A percentile compares a stretch with the other conserved stretches of the same genome.
Conservation (phyloP, 768 basidiomycete species). For the Udeniomyces megalosporus region DNA sequence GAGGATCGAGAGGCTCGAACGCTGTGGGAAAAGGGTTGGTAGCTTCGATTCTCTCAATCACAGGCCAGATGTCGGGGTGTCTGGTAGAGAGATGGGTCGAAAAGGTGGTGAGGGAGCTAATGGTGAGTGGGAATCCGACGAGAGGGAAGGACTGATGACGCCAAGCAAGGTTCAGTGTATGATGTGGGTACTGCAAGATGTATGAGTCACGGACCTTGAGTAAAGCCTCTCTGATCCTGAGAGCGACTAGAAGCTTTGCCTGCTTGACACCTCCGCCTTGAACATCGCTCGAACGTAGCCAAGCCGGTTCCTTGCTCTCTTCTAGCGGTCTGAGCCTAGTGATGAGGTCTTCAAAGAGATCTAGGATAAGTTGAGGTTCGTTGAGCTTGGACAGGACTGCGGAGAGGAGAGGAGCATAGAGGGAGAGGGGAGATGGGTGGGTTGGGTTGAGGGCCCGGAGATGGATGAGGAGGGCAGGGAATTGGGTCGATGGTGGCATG, state of each 20-base stretch:
- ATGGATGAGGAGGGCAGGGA: not conserved
- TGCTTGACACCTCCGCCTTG: not conserved
- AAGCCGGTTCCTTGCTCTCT: not conserved
- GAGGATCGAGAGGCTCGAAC: slow-evolving; percentile 1
- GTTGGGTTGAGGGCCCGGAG: not conserved
- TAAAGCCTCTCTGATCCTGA: slow-evolving; percentile 2
- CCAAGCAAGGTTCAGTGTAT: not conserved
- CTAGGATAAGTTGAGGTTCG: slow-evolving; percentile 4
- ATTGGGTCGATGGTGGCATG: not conserved
- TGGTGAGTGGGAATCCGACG: not conserved
- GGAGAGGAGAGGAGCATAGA: slow-evolving; percentile 3
- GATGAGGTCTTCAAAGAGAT: not conserved
- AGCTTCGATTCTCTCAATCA: not conserved
- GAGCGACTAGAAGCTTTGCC: not conserved
- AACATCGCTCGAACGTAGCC: not conserved
- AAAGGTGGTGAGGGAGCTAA: not conserved
- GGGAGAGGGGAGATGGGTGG: not conserved
- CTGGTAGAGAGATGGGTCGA: slow-evolving; percentile 3
- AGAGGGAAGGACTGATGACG: not conserved
- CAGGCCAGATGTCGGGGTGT: not conserved
- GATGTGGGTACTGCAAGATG: not conserved
- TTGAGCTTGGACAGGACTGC: slow-evolving; percentile 9
- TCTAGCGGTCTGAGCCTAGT: not conserved
- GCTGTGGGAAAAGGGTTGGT: slow-evolving; percentile 9
- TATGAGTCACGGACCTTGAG: slow-evolving; percentile 3